These are phyloP conservation scores for Podaxis sp. DNA, from an alignment of 768 basidiomycete genomes.

Conservation along the genomic window DNA sequence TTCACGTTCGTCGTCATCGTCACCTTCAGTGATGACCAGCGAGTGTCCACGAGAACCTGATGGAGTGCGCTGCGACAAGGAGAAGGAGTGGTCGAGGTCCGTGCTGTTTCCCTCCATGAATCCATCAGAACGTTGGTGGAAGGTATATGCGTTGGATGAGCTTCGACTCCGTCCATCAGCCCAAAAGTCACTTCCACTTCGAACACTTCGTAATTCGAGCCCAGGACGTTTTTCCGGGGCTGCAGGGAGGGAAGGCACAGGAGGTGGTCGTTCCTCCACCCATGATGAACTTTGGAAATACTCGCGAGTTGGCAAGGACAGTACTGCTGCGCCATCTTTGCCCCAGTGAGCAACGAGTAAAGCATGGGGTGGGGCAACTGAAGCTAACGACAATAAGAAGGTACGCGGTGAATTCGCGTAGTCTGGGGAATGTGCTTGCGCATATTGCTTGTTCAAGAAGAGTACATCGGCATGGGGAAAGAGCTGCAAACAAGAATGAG, in stretches of 20 bases:
- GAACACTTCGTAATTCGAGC: constrained; percentile 35
- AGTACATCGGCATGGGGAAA: constrained; percentile 80
- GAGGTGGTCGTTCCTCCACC: constrained; percentile 47
- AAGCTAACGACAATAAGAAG: constrained; percentile 68
- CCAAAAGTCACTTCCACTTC: constrained; percentile 78
- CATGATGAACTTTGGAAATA: constrained; percentile 86
- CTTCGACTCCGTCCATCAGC: constrained; percentile 54
- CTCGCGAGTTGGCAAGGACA: constrained; percentile 78
- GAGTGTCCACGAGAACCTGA: constrained; percentile 27
- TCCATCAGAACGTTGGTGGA: constrained; percentile 25
- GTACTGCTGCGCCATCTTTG: constrained; percentile 70
- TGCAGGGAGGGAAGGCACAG: constrained; percentile 14
- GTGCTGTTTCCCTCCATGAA: constrained; percentile 18
- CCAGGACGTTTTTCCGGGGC: constrained; percentile 12
- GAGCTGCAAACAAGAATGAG: constrained; percentile 40
- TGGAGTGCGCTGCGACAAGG: constrained; percentile 18
- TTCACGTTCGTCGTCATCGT: constrained; percentile 49
- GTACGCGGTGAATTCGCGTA: constrained; percentile 67
- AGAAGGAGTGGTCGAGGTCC: constrained; percentile 15
- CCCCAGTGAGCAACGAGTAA: constrained; percentile 84
- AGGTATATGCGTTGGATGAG: constrained; percentile 51
- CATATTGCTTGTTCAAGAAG: constrained; percentile 75
- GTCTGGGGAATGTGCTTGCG: constrained; percentile 53
- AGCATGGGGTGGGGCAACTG: constrained; percentile 66
- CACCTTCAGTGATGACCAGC: constrained; percentile 14